These are phyloP conservation scores for Echria macrotheca DNA, from an alignment of 495 filamentous ascomycete genomes.

Conservation along the genomic window DNA sequence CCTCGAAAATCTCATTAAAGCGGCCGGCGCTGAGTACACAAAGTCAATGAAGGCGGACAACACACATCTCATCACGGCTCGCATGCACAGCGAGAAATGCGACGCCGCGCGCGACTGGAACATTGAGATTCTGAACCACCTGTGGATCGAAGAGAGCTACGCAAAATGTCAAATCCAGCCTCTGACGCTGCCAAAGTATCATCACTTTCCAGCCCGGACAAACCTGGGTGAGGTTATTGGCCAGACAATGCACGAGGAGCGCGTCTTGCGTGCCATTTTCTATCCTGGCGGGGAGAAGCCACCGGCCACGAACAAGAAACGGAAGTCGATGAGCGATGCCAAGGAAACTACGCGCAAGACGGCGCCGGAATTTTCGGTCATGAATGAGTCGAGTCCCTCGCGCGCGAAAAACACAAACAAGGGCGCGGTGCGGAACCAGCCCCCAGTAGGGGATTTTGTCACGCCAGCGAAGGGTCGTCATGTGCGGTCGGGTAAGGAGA, in stretches of 20 bases:
- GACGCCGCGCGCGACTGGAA: constrained; percentile 88
- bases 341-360: constrained; percentile 22
- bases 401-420: constrained; percentile 1
- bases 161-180: constrained; percentile 71
- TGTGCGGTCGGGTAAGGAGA: constrained; percentile 64
- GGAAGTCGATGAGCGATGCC: constrained; percentile 34
- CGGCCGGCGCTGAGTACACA: constrained; percentile 79
- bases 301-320: constrained; percentile 33
- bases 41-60: constrained; percentile 91
- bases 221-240: constrained; percentile 92
- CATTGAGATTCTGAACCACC: constrained; percentile 82
- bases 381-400: constrained; percentile 21
- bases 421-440: constrained; percentile 6
- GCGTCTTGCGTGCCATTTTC: constrained; percentile 28
- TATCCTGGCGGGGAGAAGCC: constrained; percentile 36
- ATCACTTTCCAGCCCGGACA: constrained; percentile 75
- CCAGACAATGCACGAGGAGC: constrained; percentile 57
- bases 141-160: constrained; percentile 98
- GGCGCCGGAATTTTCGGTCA: constrained; percentile 26
- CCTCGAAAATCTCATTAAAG: constrained; percentile 82
- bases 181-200: constrained; percentile 65
- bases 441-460: constrained; percentile 21
- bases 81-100: constrained; percentile 83
- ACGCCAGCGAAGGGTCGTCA: constrained; percentile 41
- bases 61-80: constrained; percentile 90